These are phyloP conservation scores for Torulaspora quercuum DNA, from an alignment of 805 yeast species.

Conservation along the genomic window DNA sequence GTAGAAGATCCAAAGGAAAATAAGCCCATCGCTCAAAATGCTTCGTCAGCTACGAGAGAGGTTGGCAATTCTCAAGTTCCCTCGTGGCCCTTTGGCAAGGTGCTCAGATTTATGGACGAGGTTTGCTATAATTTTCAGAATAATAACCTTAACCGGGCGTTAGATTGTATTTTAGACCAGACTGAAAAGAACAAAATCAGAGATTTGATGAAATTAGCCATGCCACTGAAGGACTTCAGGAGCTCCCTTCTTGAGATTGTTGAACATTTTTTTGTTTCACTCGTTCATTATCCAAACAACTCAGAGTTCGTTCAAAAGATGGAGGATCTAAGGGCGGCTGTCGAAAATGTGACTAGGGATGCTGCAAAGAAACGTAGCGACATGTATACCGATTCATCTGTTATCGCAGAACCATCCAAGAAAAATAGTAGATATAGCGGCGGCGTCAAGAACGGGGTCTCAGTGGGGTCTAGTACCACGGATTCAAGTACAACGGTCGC, in stretches of 20 bases:
- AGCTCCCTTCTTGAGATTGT: constrained; percentile 9
- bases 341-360: constrained; percentile 9
- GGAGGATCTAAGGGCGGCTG: constrained; percentile 11
- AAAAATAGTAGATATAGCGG: constrained; percentile 21
- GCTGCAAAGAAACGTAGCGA: constrained; percentile 9
- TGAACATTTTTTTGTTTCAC: constrained; percentile 17
- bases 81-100: constrained; percentile 21
- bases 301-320: constrained; percentile 17
- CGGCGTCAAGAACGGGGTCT: constrained; percentile 1
- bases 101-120: constrained; percentile 24
- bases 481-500: no score
- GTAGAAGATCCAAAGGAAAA: constrained; percentile 6
- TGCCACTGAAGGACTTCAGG: constrained; percentile 16
- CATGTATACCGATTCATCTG: constrained; percentile 16
- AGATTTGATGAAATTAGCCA: constrained; percentile 8
- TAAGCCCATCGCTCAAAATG: not conserved
- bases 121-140: constrained; percentile 16
- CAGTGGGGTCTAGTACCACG: no score
- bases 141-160: constrained; percentile 17
- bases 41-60: constrained; percentile 8
- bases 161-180: constrained; percentile 18
- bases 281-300: constrained; percentile 17
- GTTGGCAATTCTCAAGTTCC: constrained; percentile 5
- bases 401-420: constrained; percentile 8
- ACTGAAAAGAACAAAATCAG: constrained; percentile 10